These are phyloP conservation scores for Plantago lanceolata DNA, from an alignment of 305 asterid species.

Conservation along the genomic window DNA sequence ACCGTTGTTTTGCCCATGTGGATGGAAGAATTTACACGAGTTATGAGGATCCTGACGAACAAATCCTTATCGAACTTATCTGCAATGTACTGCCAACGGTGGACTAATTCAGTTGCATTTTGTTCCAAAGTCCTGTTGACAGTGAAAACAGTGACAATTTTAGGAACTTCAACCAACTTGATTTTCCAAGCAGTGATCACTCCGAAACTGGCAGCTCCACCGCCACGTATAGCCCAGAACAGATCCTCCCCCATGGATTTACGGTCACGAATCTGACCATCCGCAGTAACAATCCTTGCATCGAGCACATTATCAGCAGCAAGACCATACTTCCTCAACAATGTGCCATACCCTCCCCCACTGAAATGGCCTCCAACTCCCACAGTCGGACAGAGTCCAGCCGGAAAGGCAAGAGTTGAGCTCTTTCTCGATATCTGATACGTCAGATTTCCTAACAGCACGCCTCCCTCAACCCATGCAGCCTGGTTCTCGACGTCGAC, in stretches of 20 bases:
- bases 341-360: conserved; percentile 39
- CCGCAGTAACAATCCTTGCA: conserved; percentile 23
- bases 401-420: conserved; percentile 33
- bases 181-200: conserved; percentile 31
- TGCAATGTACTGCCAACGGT: conserved; percentile 35
- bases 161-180: conserved; percentile 30
- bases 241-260: conserved; percentile 37
- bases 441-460: conserved; percentile 28
- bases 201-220: conserved; percentile 42
- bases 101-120: conserved; percentile 30
- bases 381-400: conserved; percentile 39
- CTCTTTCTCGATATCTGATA: conserved; percentile 19
- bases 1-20: conserved; percentile 18
- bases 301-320: conserved; percentile 33
- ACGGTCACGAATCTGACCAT: conserved; percentile 30
- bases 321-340: conserved; percentile 31
- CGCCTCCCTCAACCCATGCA: conserved; percentile 42
- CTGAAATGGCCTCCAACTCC: conserved; percentile 40
- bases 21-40: conserved; percentile 8
- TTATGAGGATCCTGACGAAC: conserved; percentile 30
- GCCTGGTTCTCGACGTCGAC: conserved; percentile 16
- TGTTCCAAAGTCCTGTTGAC: conserved; percentile 30
- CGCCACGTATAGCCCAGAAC: conserved; percentile 46
- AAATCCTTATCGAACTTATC: conserved; percentile 26
- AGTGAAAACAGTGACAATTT: conserved; percentile 35